Evolutionary conservation across 257 asterid species (phyloP), one percentile per base, ranked within the genome.

Genomic region (Knoxia roxburghii): DNA sequence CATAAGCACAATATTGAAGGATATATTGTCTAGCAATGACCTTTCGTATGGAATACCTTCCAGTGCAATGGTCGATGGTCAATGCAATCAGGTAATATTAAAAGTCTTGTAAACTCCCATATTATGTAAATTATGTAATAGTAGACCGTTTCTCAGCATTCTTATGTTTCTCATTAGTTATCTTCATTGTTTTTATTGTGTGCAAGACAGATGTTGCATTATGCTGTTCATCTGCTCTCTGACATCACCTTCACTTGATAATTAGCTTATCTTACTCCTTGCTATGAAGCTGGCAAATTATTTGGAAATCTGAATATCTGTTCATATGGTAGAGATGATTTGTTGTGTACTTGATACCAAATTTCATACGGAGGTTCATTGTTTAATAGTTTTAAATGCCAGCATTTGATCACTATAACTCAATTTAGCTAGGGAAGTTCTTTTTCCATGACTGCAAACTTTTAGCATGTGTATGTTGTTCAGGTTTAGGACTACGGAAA

Each of bases 11-110:
- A 80, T 76, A 72, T 66, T 83, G 9, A 88, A 82, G 84, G 95
- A 90, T 65, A 81, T 90, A 79, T 84, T 94, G 61, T 83, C 88
- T 32, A 71, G 77, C 60, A 75, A 75, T 65, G 84, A 78, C 69
- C 73, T 77, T 32, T 82, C 97, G 14, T 88, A 85, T 77, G 95
- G 92, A 73, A 57, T 74, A 71, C 84, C 82, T 63, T 83, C 90
- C 65, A 72, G 80, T 67, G 68, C 80, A 27, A 68, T 69, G 73
- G 81, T 82, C 74, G 95, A 85, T 74, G 96, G 95, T 64, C 86
- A 86, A 43, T 79, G 75, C 65, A 77, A 79, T 77, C 95, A 85
- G 96, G 99, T 85, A 65, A 71, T 32, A 27, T 57, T 68, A 40
- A 6, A 61, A 13, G 14, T 20, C 5, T 14, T 53, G 50, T 35